Conservation (phyloP, 257 asterid genomes). For the Fraxinus cuspidata region DNA sequence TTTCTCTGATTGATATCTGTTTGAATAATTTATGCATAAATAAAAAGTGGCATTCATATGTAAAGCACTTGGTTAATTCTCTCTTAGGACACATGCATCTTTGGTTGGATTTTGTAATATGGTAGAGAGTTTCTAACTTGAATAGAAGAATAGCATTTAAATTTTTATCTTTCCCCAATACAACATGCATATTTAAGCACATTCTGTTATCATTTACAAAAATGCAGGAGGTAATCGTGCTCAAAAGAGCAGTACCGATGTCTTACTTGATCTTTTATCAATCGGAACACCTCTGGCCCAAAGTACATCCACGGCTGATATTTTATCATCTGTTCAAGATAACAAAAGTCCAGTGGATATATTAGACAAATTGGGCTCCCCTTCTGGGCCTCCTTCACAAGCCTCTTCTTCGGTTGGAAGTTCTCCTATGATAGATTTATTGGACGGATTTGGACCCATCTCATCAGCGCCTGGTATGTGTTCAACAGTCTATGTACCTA, state of each 20-base stretch:
- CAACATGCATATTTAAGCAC: constrained; percentile 18
- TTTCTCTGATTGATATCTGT: background rate
- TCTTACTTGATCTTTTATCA: constrained; percentile 83
- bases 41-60: constrained; percentile 8
- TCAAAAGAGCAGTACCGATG: constrained; percentile 67
- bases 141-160: background rate
- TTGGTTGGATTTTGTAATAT: constrained; percentile 18
- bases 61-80: background rate
- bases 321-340: constrained; percentile 53
- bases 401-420: constrained; percentile 48
- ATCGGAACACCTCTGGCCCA: constrained; percentile 75
- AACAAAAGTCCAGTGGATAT: constrained; percentile 50
- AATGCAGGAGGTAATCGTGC: constrained; percentile 59
- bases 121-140: background rate
- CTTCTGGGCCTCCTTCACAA: constrained; percentile 52
- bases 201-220: constrained; percentile 10
- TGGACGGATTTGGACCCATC: constrained; percentile 74
- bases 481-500: constrained; percentile 17
- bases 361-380: constrained; percentile 52
- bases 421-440: constrained; percentile 80
- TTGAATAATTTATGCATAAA: background rate
- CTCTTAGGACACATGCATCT: background rate
- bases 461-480: constrained; percentile 57
- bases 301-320: constrained; percentile 55
- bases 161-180: background rate